Evolutionary conservation across 2,329 filamentous ascomycete species (phyloP).

Genomic region (Didymella segeticola): DNA sequence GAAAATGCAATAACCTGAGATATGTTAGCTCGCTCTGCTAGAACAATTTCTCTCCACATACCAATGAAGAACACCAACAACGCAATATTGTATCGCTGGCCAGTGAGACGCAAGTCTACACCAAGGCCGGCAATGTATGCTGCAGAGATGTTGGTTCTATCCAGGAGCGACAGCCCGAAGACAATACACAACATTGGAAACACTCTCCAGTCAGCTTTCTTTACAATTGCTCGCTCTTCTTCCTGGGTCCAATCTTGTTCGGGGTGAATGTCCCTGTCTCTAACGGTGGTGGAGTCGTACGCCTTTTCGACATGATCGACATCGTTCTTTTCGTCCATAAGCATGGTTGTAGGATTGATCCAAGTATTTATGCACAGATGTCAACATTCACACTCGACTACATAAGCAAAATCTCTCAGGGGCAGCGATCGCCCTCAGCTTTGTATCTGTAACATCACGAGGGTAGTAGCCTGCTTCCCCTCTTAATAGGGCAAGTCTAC

Average conservation of each 20-base stretch:
- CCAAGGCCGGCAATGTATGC: slow-evolving; percentile 33
- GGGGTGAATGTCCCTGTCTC: slow-evolving; percentile 3
- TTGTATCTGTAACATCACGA: neutral
- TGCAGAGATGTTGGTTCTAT: slow-evolving; percentile 32
- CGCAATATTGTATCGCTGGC: slow-evolving; percentile 39
- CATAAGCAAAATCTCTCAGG: neutral
- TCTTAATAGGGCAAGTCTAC: neutral
- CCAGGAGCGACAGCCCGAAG: slow-evolving; percentile 37
- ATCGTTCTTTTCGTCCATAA: slow-evolving; percentile 18
- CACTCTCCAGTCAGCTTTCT: slow-evolving; percentile 40
- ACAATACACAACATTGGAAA: slow-evolving; percentile 46
- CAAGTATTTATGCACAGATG: neutral
- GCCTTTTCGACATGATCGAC: slow-evolving; percentile 23
- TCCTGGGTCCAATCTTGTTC: slow-evolving; percentile 40
- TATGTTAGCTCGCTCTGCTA: neutral
- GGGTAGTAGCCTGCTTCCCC: slow-evolving; percentile 1
- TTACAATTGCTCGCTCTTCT: slow-evolving; percentile 38
- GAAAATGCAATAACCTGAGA: slow-evolving; percentile 36
- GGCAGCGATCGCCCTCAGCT: neutral
- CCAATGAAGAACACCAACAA: slow-evolving; percentile 42
- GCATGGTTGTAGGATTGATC: neutral
- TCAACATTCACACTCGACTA: neutral
- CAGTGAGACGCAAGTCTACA: slow-evolving; percentile 20
- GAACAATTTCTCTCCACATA: neutral
- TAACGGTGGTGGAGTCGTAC: slow-evolving; percentile 1